Evolutionary conservation across 352 stramenopile species (phyloP).

Genomic region (Pythium insidiosum): DNA sequence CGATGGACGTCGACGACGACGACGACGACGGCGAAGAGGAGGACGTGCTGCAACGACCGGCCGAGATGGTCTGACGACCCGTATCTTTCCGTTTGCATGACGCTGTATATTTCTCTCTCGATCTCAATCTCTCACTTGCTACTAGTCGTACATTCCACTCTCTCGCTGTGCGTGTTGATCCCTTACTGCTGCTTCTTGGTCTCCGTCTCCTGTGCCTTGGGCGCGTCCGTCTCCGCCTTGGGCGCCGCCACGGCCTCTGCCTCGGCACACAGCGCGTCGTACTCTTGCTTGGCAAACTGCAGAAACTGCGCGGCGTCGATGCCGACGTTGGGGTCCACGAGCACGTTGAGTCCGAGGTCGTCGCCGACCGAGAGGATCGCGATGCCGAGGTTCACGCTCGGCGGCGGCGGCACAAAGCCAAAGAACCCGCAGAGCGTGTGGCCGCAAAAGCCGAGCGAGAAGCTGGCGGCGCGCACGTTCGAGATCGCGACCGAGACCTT

Average conservation of each 20-base stretch:
- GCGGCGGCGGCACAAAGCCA: slow-evolving; percentile 71
- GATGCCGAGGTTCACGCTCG: slow-evolving; percentile 70
- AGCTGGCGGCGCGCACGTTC: slow-evolving; percentile 54
- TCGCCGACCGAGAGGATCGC: slow-evolving; percentile 66
- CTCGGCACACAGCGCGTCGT: slow-evolving; percentile 50
- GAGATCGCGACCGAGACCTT: slow-evolving; percentile 56
- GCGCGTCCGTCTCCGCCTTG: slow-evolving; percentile 17
- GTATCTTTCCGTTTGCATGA: no score
- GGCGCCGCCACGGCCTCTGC: no score
- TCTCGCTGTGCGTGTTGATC: no score
- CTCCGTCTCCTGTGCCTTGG: neutral
- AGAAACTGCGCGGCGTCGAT: slow-evolving; percentile 59
- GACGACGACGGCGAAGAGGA: slow-evolving; percentile 19
- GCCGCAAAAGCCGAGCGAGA: slow-evolving; percentile 46
- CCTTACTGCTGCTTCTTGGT: slow-evolving; percentile 12
- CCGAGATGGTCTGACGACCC: no score
- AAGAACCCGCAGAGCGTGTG: slow-evolving; percentile 50
- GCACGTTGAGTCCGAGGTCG: slow-evolving; percentile 61
- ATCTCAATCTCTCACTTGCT: no score
- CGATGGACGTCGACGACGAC: slow-evolving; percentile 2
- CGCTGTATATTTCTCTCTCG: neutral
- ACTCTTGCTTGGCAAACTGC: slow-evolving; percentile 55
- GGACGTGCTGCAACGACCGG: no score
- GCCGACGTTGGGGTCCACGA: slow-evolving; percentile 63
- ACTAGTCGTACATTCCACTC: no score